These are phyloP conservation scores for Dendrobium nobile DNA, from an alignment of 106 monocot genomes.

Conservation along the genomic window DNA sequence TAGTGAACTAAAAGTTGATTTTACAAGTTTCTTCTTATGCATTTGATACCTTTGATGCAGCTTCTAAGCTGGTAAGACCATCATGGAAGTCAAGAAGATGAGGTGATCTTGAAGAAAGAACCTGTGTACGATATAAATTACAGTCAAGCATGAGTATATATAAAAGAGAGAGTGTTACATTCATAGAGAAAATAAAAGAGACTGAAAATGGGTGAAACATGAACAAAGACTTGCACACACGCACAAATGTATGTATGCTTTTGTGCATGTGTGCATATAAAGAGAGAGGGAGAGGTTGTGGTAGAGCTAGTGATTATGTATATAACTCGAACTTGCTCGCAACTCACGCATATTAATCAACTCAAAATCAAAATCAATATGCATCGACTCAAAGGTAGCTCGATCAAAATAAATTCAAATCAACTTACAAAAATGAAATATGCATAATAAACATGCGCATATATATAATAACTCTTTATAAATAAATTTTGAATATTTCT, in stretches of 20 bases:
- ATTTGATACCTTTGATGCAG: conserved; percentile 74
- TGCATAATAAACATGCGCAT: no score
- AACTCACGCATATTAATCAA: no score
- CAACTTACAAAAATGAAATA: no score
- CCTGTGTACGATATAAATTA: conserved; percentile 32
- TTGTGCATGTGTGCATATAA: no score
- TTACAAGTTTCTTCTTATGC: not conserved
- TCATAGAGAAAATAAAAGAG: not conserved
- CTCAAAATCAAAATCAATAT: no score
- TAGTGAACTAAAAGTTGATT: not conserved
- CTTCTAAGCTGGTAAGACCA: conserved; percentile 71
- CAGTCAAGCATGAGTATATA: not conserved
- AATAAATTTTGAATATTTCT: no score
- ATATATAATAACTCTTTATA: not conserved
- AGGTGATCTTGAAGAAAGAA: conserved; percentile 72
- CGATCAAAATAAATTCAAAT: no score
- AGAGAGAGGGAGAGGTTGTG: no score
- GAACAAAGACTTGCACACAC: not conserved
- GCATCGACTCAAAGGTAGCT: no score
- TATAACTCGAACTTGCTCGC: no score
- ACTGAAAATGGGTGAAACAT: not conserved
- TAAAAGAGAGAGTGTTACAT: not conserved
- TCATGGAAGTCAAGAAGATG: conserved; percentile 80
- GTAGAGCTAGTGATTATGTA: no score
- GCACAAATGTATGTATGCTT: no score